Conservation (phyloP, 208 protist genomes). For the Naegleria fowleri region DNA sequence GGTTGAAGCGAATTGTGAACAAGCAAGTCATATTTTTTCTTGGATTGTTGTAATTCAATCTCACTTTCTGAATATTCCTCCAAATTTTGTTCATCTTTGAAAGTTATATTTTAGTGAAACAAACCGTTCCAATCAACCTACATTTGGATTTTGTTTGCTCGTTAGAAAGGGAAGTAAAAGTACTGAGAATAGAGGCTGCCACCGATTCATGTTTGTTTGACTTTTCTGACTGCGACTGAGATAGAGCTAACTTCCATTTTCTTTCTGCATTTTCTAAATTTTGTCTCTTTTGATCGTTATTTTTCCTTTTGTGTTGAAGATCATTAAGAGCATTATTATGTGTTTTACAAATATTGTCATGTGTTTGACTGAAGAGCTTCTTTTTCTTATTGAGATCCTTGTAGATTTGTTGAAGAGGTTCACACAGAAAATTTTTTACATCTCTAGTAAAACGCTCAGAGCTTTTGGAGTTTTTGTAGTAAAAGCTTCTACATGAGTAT, state of each 20-base stretch:
- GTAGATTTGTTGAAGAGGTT: not conserved
- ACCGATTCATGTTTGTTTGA: not conserved
- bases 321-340: not conserved
- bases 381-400: not conserved
- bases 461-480: not conserved
- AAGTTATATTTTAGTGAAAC: not conserved
- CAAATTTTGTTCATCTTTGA: not conserved
- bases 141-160: not conserved
- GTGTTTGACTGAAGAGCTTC: not conserved
- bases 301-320: not conserved
- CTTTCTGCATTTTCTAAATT: not conserved
- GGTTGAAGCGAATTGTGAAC: not conserved
- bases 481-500: not conserved
- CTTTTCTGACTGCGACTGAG: not conserved
- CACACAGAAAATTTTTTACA: not conserved
- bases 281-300: not conserved
- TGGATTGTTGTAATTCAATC: not conserved
- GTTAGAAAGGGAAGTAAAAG: not conserved
- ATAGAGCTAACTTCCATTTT: not conserved
- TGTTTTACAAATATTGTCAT: not conserved
- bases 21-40: not conserved
- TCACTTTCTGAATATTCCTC: not conserved
- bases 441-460: not conserved
- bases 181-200: not conserved
- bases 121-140: not conserved